phyloP scores from a whole-genome alignment of 1,284 basidiomycete genomes.

The Leccinum subspadiceum region DNA sequence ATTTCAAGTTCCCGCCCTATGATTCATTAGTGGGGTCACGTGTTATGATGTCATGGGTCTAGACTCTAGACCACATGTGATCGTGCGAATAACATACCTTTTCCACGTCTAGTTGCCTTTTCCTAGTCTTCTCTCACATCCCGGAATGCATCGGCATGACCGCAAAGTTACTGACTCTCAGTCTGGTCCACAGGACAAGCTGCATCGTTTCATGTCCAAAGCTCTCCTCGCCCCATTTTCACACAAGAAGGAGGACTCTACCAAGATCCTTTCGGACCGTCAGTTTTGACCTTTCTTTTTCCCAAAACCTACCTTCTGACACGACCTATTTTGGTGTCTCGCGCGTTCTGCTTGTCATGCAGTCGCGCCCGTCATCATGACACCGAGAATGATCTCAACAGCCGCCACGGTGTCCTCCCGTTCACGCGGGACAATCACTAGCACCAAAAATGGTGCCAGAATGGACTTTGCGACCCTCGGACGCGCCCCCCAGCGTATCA shows the following conservation, averaged over 20 bases:
- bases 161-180: background rate
- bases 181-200: slow-evolving; percentile 33
- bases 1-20: background rate
- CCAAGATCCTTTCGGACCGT: slow-evolving; percentile 71
- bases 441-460: slow-evolving; percentile 36
- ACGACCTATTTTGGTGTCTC: background rate
- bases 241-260: slow-evolving; percentile 65
- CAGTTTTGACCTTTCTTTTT: slow-evolving; percentile 31
- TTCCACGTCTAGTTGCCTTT: background rate
- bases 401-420: slow-evolving; percentile 60
- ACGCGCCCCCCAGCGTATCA: slow-evolving; percentile 67
- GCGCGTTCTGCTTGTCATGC: slow-evolving; percentile 1
- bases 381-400: slow-evolving; percentile 73
- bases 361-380: slow-evolving; percentile 93
- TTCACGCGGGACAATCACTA: slow-evolving; percentile 42
- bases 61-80: slow-evolving; percentile 31
- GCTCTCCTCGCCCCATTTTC: slow-evolving; percentile 65
- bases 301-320: background rate
- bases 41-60: slow-evolving; percentile 34
- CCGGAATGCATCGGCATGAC: slow-evolving; percentile 28
- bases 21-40: slow-evolving; percentile 19
- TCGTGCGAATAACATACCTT: slow-evolving; percentile 15
- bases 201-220: slow-evolving; percentile 59
- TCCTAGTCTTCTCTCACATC: background rate
- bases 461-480: slow-evolving; percentile 73